Conservation (phyloP, 1,284 basidiomycete genomes). For the Trichosporon coremiiforme region DNA sequence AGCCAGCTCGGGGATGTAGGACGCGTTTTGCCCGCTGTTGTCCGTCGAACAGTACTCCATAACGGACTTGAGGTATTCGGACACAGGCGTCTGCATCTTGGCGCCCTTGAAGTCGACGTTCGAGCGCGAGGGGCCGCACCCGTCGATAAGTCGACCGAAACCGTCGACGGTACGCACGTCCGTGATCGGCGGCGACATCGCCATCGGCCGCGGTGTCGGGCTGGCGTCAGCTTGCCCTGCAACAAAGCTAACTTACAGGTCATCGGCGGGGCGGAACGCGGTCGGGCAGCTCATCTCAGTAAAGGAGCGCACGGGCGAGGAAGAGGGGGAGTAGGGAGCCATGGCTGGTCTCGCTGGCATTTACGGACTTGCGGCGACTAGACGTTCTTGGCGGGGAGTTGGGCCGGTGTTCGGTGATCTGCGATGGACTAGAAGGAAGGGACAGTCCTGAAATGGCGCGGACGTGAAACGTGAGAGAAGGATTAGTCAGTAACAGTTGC, state of each 20-base stretch:
- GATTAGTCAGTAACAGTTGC: no score
- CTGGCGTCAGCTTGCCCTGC: not conserved
- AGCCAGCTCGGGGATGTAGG: slow-evolving; percentile 31
- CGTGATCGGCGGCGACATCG: not conserved
- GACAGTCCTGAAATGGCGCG: no score
- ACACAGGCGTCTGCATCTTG: slow-evolving; percentile 22
- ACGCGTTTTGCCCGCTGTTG: slow-evolving; percentile 15
- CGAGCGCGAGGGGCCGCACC: slow-evolving; percentile 2
- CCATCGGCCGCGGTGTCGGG: not conserved
- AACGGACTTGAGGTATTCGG: slow-evolving; percentile 22
- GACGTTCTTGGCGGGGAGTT: not conserved
- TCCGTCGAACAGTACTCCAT: slow-evolving; percentile 9
- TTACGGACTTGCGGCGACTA: not conserved
- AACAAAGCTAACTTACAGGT: not conserved
- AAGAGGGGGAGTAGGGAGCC: not conserved
- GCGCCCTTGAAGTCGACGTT: slow-evolving; percentile 21
- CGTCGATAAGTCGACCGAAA: not conserved
- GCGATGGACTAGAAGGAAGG: not conserved
- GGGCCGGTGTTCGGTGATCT: not conserved
- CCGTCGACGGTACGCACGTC: not conserved
- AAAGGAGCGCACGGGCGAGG: slow-evolving; percentile 2
- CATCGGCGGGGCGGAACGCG: slow-evolving; percentile 5
- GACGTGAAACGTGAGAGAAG: no score
- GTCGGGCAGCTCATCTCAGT: slow-evolving; percentile 11
- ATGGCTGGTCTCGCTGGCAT: not conserved